Evolutionary conservation across 345 rosid species (phyloP).

Genomic region (Viola odorata): DNA sequence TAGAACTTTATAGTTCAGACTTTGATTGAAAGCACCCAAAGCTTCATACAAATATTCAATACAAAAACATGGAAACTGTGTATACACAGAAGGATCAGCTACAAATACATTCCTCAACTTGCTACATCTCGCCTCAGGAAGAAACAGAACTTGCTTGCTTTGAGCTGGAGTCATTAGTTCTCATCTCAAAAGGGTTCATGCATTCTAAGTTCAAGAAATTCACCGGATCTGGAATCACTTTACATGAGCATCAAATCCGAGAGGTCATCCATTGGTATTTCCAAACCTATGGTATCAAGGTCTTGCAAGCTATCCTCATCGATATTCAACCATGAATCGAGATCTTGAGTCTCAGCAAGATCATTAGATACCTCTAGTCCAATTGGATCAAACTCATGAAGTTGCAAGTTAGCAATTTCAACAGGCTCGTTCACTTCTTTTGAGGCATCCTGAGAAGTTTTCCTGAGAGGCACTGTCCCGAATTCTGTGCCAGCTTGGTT

Average conservation of each 20-base stretch:
- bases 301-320: slow-evolving; percentile 71
- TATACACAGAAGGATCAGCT: slow-evolving; percentile 3
- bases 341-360: slow-evolving; percentile 43
- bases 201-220: neutral
- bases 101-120: neutral
- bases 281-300: slow-evolving; percentile 66
- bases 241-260: slow-evolving; percentile 42
- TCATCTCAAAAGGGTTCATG: slow-evolving; percentile 4
- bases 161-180: neutral
- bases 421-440: slow-evolving; percentile 44
- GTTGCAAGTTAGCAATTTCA: slow-evolving; percentile 43
- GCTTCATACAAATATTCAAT: no score
- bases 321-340: slow-evolving; percentile 54
- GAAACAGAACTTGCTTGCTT: neutral
- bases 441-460: slow-evolving; percentile 15
- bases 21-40: no score
- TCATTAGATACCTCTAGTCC: slow-evolving; percentile 35
- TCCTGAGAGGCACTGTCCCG: slow-evolving; percentile 12
- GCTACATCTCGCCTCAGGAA: no score
- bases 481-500: slow-evolving; percentile 13
- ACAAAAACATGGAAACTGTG: no score
- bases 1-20: no score
- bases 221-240: neutral
- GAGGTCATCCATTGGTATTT: slow-evolving; percentile 94
- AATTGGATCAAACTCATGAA: slow-evolving; percentile 48